Evolutionary conservation across 2,329 filamentous ascomycete species (phyloP), one percentile per base, ranked within the genome.

Genomic region (Pseudocercospora cruenta): DNA sequence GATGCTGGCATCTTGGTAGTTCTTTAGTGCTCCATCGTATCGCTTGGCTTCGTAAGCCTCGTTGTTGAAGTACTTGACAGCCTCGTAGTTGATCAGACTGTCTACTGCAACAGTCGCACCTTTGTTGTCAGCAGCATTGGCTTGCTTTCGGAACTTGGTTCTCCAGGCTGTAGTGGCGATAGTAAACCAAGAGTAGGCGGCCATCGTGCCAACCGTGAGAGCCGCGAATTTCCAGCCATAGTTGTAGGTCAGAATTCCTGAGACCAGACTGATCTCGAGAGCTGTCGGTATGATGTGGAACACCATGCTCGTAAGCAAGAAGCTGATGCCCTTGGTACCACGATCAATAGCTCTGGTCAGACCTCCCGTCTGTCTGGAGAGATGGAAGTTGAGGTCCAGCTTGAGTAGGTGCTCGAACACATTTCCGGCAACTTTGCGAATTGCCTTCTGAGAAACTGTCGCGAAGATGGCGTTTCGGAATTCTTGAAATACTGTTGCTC

Each of bases 51-150:
- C 95, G 71, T 93, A 98, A 71, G 91, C 92, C 77, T 99, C 96
- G 75, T 99, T 99, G 83, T 99, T 99, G 82, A 98, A 99, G 82
- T 98, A 97, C 76, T 99, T 99, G 76, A 99, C 95, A 14, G 96
- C 94, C 80, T 99, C 95, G 76, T 97, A 99, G 82, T 99, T 99
- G 83, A 99, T 97, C 59, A 99, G 83, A 0, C 94, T 97, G 80
- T 99, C 95, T 1, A 98, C 94, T 0, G 94, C 94, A 7, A 98
- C 93, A 0, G 94, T 98, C 0, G 94, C 96, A 0, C 93, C 95
- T 77, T 90, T 92, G 80, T 98, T 99, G 74, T 99, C 96, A 0
- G 95, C 96, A 5, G 93, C 93, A 77, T 99, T 99, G 45, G 95
- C 93, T 79, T 96, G 92, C 73, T 94, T 91, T 55, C 96, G 87